Evolutionary conservation across 495 filamentous ascomycete species (phyloP).

Genomic region (Xylaria cubensis): DNA sequence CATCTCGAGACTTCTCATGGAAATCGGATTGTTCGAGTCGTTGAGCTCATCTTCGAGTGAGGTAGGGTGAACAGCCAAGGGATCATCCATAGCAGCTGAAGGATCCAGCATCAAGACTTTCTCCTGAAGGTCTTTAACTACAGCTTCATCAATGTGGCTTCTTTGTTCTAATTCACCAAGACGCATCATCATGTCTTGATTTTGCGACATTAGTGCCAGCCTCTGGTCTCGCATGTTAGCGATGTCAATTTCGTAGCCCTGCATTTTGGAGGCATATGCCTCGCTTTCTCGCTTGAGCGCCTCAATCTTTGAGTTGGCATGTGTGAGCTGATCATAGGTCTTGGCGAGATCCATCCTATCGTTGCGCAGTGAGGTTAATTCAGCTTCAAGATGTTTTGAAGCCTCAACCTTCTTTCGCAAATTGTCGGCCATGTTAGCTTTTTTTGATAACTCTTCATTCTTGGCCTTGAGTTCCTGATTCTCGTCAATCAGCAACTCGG

Average conservation of each 20-base stretch:
- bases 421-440: conserved; percentile 77
- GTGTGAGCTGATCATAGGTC: conserved; percentile 54
- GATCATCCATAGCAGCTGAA: conserved; percentile 34
- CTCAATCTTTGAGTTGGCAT: conserved; percentile 39
- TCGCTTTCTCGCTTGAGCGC: conserved; percentile 38
- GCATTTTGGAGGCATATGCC: conserved; percentile 41
- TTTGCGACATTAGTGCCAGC: conserved; percentile 35
- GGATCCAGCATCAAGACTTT: conserved; percentile 43
- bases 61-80: conserved; percentile 30
- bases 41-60: conserved; percentile 45
- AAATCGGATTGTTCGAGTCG: conserved; percentile 34
- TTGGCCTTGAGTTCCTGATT: conserved; percentile 72
- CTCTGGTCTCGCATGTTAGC: conserved; percentile 40
- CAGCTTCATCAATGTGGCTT: conserved; percentile 40
- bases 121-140: conserved; percentile 41
- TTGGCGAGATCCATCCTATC: conserved; percentile 52
- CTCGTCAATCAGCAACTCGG: conserved; percentile 57
- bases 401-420: conserved; percentile 77
- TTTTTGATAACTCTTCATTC: conserved; percentile 76
- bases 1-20: conserved; percentile 49
- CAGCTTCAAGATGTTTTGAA: conserved; percentile 46
- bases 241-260: conserved; percentile 42
- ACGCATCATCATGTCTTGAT: conserved; percentile 35
- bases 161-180: conserved; percentile 36
- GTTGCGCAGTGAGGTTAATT: conserved; percentile 51